Conservation (phyloP, 164 flowering plant genomes). For the Pachysandra terminalis region DNA sequence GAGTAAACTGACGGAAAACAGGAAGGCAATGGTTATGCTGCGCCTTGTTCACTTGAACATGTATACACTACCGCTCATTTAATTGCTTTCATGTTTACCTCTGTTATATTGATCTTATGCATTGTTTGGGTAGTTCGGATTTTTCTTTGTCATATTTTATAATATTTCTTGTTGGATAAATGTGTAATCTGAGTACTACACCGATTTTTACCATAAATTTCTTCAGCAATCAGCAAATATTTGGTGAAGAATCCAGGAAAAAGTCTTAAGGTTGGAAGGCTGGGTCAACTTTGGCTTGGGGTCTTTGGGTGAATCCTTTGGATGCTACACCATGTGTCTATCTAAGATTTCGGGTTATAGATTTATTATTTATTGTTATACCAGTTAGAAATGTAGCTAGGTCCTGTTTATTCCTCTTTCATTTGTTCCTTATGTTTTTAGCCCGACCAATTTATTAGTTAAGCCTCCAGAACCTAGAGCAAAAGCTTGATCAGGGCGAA, state of each 20-base stretch:
- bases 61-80: constrained; percentile 25
- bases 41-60: constrained; percentile 57
- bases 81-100: neutral
- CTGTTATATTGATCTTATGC: neutral
- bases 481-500: neutral
- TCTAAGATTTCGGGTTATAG: neutral
- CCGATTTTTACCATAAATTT: neutral
- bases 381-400: neutral
- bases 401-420: neutral
- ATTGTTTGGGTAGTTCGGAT: neutral
- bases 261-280: neutral
- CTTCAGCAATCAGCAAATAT: neutral
- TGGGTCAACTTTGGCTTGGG: neutral
- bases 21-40: constrained; percentile 45
- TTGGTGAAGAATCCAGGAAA: neutral
- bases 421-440: neutral
- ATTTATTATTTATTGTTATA: no score
- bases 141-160: neutral
- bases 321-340: neutral
- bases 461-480: neutral
- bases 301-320: neutral
- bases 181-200: neutral
- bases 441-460: neutral
- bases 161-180: neutral
- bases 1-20: constrained; percentile 48